phyloP scores from a whole-genome alignment of 1,139 yeast species.

The Suhomyces bokatorum region DNA sequence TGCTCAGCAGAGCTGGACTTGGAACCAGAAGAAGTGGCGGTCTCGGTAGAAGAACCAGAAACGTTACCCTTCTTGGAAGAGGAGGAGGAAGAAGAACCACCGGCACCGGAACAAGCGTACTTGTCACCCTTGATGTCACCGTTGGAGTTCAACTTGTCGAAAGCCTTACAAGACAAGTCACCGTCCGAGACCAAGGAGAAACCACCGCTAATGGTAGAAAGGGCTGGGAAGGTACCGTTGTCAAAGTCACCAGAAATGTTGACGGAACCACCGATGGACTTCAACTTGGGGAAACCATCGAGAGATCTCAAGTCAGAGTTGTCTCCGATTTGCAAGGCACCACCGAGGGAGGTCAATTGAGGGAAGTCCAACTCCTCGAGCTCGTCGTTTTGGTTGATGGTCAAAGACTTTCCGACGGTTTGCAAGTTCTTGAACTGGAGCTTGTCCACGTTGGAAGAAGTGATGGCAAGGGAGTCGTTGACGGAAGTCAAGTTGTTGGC shows the following conservation, averaged over 20 bases:
- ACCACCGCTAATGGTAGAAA: conserved; percentile 87
- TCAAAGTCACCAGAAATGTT: conserved; percentile 76
- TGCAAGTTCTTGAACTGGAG: conserved; percentile 58
- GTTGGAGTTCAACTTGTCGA: conserved; percentile 63
- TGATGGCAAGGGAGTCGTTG: conserved; percentile 79
- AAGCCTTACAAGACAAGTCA: conserved; percentile 77
- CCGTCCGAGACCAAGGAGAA: conserved; percentile 77
- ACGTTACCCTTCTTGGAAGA: conserved; percentile 42
- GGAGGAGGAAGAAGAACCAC: conserved; percentile 55
- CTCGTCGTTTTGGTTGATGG: conserved; percentile 71
- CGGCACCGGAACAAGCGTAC: conserved; percentile 77
- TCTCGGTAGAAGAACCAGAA: conserved; percentile 30
- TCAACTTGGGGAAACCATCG: conserved; percentile 72
- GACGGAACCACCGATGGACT: conserved; percentile 85
- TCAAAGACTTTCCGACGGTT: conserved; percentile 76
- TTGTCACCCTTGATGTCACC: conserved; percentile 90
- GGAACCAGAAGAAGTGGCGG: conserved; percentile 29
- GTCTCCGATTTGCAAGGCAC: conserved; percentile 86
- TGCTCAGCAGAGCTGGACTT: conserved; percentile 24
- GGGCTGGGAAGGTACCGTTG: conserved; percentile 70
- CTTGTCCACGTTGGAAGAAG: conserved; percentile 59
- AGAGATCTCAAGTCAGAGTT: conserved; percentile 68
- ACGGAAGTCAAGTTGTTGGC: conserved; percentile 67
- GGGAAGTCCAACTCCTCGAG: conserved; percentile 72
- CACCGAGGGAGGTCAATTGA: conserved; percentile 69